Evolutionary conservation across 1,284 basidiomycete genomes (phyloP), one percentile per base, ranked within the genome.

Genomic region (Pyrrhoderma lamaoense): DNA sequence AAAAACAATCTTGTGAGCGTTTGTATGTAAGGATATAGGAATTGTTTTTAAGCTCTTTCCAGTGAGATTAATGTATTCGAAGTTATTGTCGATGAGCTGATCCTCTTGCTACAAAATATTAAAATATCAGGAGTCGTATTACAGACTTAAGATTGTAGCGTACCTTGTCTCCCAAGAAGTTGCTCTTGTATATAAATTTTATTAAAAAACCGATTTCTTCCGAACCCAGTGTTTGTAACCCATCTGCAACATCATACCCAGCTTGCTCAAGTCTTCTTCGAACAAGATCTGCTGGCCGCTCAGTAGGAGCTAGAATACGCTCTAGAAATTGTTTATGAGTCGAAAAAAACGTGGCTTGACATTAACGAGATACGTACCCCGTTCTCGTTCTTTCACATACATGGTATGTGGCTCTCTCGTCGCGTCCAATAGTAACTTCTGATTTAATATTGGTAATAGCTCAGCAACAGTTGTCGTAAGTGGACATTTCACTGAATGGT

Each of bases 151-250:
- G 43, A 51, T 23, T n/a, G 8, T 40, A 19, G 73, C 80, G 58
- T 59, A 88, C 87, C 55, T 81, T 77, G 35, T 78, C 82, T 0
- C 70, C 67, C 25, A 90, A 69, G 19, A 79, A 70, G 57, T 80
- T 80, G 58, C 77, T 85, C 67, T 84, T 87, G 64, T 82, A 93
- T 43, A 96, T 82, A 62, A 98, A 96, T 61, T 87, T 88, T 64
- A 93, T 79, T 34, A 99, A 71, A 63, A 95, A 94, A 2, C 82
- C 79, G 54, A 96, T 73, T 54, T 93, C 91, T 42, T 90, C 87
- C 21, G 82, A 79, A 0, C 88, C 90, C 18, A 97, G 74, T 35
- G 85, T 76, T 56, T 93, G 87, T 5, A 92, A 69, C 13, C 84
- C 81, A 64, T 99, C 96, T 8, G 78, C 74, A 25, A 84, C 77